Evolutionary conservation across 2,329 filamentous ascomycete genomes (phyloP).

Genomic region (Fusarium nematophilum): DNA sequence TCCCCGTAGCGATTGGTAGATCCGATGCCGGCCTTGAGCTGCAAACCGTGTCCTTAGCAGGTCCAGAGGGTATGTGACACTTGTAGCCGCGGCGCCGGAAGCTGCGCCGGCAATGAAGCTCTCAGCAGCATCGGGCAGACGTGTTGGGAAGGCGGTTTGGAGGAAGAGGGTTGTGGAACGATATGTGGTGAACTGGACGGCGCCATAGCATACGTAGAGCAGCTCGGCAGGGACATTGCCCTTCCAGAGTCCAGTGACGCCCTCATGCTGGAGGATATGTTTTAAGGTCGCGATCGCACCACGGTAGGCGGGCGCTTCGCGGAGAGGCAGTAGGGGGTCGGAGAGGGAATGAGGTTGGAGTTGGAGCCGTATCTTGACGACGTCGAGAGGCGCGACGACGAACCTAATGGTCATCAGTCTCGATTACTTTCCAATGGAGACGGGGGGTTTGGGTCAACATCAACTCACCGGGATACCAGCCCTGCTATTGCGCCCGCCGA

Average conservation of each 20-base stretch:
- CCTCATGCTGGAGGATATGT: conserved; percentile 83
- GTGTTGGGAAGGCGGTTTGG: conserved; percentile 57
- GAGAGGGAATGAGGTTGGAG: conserved; percentile 88
- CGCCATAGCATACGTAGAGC: conserved; percentile 92
- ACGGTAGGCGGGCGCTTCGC: conserved; percentile 69
- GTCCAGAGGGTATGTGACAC: conserved; percentile 90
- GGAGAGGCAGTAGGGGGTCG: conserved; percentile 74
- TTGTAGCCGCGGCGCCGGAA: conserved; percentile 85
- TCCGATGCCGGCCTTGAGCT: conserved; percentile 83
- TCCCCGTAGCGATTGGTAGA: conserved; percentile 79
- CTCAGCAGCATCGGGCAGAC: conserved; percentile 74
- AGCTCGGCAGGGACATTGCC: conserved; percentile 96
- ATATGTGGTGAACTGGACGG: conserved; percentile 91
- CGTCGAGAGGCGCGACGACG: conserved; percentile 93
- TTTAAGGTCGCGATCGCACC: conserved; percentile 81
- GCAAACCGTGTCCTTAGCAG: conserved; percentile 94
- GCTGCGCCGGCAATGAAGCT: conserved; percentile 86
- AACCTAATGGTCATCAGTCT: conserved; percentile 67
- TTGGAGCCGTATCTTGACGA: conserved; percentile 97
- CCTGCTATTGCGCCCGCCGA: conserved; percentile 75
- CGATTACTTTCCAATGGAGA: not conserved
- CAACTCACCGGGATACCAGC: conserved; percentile 83
- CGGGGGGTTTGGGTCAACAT: not conserved
- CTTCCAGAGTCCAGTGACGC: conserved; percentile 91
- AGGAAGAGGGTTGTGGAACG: conserved; percentile 78